phyloP scores from a whole-genome alignment of 2,329 filamentous ascomycete species.

The Ramichloridium luteum region DNA sequence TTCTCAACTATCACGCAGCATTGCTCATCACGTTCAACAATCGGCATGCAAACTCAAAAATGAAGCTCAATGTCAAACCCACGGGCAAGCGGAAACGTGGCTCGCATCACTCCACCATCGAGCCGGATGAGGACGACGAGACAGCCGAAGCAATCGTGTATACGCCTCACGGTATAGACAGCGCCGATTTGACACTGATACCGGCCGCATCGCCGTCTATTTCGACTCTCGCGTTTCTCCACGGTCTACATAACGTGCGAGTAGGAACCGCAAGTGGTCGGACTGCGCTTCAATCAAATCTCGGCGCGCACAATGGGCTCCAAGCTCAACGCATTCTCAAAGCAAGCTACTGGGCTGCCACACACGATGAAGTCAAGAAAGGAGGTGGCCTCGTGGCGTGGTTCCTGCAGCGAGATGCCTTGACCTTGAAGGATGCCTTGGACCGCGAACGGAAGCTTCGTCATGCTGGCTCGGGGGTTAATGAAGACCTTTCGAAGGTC shows the following conservation, averaged over 20 bases:
- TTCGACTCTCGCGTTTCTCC: conserved; percentile 46
- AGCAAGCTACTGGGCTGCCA: conserved; percentile 52
- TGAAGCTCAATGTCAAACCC: conserved; percentile 8
- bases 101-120: conserved; percentile 7
- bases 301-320: conserved; percentile 51
- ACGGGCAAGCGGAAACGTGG: conserved; percentile 6
- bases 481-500: conserved; percentile 20
- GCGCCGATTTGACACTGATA: conserved; percentile 33
- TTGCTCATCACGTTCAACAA: conserved; percentile 45
- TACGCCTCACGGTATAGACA: conserved; percentile 49
- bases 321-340: conserved; percentile 40
- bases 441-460: conserved; percentile 30
- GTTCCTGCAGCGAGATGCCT: conserved; percentile 33
- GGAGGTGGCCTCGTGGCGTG: conserved; percentile 45
- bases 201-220: conserved; percentile 35
- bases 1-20: conserved; percentile 50
- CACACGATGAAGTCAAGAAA: conserved; percentile 52
- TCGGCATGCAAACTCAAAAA: conserved; percentile 9
- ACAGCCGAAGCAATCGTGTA: conserved; percentile 48
- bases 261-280: conserved; percentile 23
- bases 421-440: conserved; percentile 37
- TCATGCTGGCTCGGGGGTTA: conserved; percentile 19
- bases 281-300: conserved; percentile 45
- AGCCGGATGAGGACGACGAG: conserved; percentile 19
- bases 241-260: conserved; percentile 52